Evolutionary conservation across 2,329 filamentous ascomycete species (phyloP).

Genomic region (Rutstroemia sp.): DNA sequence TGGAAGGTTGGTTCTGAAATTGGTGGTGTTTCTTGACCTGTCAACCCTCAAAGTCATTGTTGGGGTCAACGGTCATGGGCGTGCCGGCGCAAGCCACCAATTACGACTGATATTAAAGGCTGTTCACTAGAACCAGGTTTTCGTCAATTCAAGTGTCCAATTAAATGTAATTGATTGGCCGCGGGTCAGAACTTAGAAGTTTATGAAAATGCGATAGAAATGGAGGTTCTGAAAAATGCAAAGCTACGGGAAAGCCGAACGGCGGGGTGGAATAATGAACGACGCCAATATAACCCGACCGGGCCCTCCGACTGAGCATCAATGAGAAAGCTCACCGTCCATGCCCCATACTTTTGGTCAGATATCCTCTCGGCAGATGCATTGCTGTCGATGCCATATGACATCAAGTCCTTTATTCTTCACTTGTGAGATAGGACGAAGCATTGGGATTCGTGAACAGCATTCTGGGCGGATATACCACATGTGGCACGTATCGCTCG

Average conservation of each 20-base stretch:
- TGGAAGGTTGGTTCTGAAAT: neutral
- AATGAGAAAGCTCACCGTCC: neutral
- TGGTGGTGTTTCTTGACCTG: neutral
- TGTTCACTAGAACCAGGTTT: neutral
- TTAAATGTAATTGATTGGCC: neutral
- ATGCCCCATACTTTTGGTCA: neutral
- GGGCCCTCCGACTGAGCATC: neutral
- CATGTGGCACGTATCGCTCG: slow-evolving; percentile 3
- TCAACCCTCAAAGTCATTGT: neutral
- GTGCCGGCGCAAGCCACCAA: neutral
- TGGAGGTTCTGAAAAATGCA: neutral
- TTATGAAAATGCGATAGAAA: neutral
- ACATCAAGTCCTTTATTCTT: neutral
- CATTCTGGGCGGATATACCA: neutral
- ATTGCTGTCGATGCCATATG: neutral
- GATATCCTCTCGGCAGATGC: neutral
- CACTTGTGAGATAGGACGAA: slow-evolving; percentile 2
- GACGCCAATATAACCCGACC: neutral
- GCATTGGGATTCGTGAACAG: neutral
- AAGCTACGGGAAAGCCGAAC: neutral
- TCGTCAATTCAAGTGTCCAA: neutral
- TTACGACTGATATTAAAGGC: neutral
- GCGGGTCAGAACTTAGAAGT: neutral
- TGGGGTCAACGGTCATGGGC: neutral
- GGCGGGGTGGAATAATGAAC: neutral